Evolutionary conservation across 1,284 basidiomycete genomes (phyloP), one percentile per base, ranked within the genome.

Genomic region (Laetiporus sulphureus): DNA sequence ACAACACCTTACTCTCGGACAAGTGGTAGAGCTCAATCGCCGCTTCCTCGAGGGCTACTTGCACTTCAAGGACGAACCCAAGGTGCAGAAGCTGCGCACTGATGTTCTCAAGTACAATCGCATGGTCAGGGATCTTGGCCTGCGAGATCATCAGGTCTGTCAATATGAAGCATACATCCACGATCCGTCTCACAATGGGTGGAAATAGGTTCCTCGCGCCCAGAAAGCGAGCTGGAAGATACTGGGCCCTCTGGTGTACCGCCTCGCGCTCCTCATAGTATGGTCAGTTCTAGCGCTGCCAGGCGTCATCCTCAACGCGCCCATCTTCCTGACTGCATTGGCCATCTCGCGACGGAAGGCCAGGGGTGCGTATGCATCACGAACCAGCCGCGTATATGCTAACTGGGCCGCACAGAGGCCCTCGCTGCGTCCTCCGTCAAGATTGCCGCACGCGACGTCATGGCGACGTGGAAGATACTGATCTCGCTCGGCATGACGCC

Each of bases 401-500:
- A 35, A 32, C 27, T 21, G 42, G 13, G 15, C 19, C 18, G 18
- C 29, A 10, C 62, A 94, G 95, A 97, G 77, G 96, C 96, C 2
- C 83, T 99, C 44, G 95, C 93, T 31, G 93, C 90, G 6, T 98
- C 95, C 8, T 85, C 82, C 6, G 96, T 99, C 61, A 99, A 99
- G 67, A 81, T 99, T 45, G 89, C 90, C 27, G 96, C 85, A 23
- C 79, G 91, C 37, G 96, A 99, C 60, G 96, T 99, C 12, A 71
- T 99, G n/a, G 96, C 93, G 0, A 93, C 94, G 3, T 99, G 96
- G 96, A 99, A 99, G 63, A 83, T 99, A 22, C 76, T 99, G 34
- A 93, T 99, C 41, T 95, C 92, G 8, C 72, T 99, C 39, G 96
- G 87, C 19, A 72, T 92, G 27, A 86, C 91, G 4, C 95, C 96